These are phyloP conservation scores for Penicillium sp. DNA, from an alignment of 2,329 filamentous ascomycete genomes.

Conservation along the genomic window DNA sequence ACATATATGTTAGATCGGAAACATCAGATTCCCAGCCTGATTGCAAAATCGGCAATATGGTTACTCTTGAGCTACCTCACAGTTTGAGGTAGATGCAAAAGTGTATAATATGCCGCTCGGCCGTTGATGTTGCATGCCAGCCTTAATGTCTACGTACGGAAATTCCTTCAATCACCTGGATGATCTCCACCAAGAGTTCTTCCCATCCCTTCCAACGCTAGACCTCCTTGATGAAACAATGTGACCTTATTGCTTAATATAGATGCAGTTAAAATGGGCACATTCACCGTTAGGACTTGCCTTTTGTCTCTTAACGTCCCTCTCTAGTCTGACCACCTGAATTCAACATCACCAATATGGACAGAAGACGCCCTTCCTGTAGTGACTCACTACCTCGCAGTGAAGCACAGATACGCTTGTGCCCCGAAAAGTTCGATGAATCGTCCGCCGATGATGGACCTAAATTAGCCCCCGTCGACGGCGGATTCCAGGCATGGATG, in stretches of 20 bases:
- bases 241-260: conserved; percentile 9
- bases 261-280: conserved; percentile 7
- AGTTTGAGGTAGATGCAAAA: neutral
- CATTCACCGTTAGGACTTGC: neutral
- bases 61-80: neutral
- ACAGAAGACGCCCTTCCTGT: conserved; percentile 1
- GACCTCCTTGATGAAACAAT: conserved; percentile 15
- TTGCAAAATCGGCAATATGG: neutral
- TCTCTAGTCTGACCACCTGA: neutral
- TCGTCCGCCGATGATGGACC: conserved; percentile 1
- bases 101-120: conserved; percentile 5
- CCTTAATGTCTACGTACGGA: conserved; percentile 9
- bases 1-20: neutral
- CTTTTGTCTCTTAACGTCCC: neutral
- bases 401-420: conserved; percentile 9
- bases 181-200: conserved; percentile 8
- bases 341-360: conserved; percentile 1
- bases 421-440: conserved; percentile 3
- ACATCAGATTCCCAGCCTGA: conserved; percentile 3
- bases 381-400: conserved; percentile 6
- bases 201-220: conserved; percentile 16
- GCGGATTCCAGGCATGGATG: conserved; percentile 46
- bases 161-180: conserved; percentile 21
- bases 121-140: conserved; percentile 9
- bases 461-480: conserved; percentile 35